Evolutionary conservation across 2,329 filamentous ascomycete genomes (phyloP), one percentile per base, ranked within the genome.

Genomic region (Neopestalotiopsis sp.): DNA sequence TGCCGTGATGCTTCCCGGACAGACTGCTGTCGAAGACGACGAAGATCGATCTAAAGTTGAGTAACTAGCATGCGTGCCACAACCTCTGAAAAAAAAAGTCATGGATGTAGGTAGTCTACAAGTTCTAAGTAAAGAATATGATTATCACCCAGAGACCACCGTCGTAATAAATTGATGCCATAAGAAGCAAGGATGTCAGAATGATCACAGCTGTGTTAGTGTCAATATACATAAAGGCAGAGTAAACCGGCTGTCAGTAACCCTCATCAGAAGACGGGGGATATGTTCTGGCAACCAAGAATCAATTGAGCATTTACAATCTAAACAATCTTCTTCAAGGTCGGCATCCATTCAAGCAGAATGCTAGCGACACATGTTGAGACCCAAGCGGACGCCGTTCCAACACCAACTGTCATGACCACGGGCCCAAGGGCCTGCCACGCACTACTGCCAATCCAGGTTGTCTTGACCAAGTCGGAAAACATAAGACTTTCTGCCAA

Each of bases 1-100:
- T n/a, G 86, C 86, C 2, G 81, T 86, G 7, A 76, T 80, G 49
- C 75, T 87, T 40, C 80, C 80, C 3, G 65, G 52, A 7, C 49
- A 59, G 30, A 30, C 14, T 13, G 57, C 17, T 14, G 17, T 34
- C 28, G 57, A 59, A 5, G 57, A 59, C 24, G 20, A 59, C 20
- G 30, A 6, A 2, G 57, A 59, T 59, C 24, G 57, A n/a, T 59
- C 57, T 7, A 59, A 59, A 17, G 28, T 14, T 3, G 57, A 59
- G 3, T 59, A 28, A n/a, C 14, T 17, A 12, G 45, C 9, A 52
- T 10, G 6, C 34, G 34, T 10, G 34, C 60, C 38, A 28, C 24
- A 28, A 28, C 24, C 24, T 4, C 3, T 28, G n/a, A n/a, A 28
- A 28, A 28, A 24, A 24, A 24, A 28, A 28, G 24, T 28, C 24